Evolutionary conservation across 116 monocot species (phyloP).

Genomic region (Zostera marina): DNA sequence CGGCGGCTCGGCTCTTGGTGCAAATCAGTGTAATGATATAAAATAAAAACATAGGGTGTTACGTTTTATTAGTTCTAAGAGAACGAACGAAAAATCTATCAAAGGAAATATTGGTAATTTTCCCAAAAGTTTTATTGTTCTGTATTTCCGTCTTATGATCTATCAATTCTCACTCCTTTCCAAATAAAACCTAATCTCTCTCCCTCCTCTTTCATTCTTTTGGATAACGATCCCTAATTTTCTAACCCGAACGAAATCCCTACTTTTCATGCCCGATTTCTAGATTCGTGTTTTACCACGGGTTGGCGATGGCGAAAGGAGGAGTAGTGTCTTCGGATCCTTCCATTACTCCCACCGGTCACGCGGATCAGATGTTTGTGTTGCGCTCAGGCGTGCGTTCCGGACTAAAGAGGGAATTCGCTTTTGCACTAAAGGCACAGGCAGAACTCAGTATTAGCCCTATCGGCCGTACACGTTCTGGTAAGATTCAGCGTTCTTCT

Average conservation of each 20-base stretch:
- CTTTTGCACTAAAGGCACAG: constrained; percentile 65
- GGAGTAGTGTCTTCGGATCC: background rate
- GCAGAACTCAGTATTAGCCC: constrained; percentile 18
- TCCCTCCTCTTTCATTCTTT: background rate
- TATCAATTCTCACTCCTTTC: background rate
- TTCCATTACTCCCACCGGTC: background rate
- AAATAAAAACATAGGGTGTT: too few relatives aligned
- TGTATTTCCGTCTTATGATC: too few relatives aligned
- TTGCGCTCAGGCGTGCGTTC: constrained; percentile 52
- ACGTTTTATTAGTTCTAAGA: too few relatives aligned
- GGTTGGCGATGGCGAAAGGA: background rate
- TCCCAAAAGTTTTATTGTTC: too few relatives aligned
- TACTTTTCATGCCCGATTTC: background rate
- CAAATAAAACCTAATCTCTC: background rate
- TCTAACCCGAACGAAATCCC: background rate
- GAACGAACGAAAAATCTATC: too few relatives aligned
- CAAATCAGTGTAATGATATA: too few relatives aligned
- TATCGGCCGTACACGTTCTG: constrained; percentile 64
- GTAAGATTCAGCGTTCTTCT: constrained; percentile 9
- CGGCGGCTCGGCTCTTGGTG: too few relatives aligned
- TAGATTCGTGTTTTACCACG: background rate
- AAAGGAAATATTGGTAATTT: too few relatives aligned
- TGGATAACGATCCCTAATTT: constrained; percentile 2
- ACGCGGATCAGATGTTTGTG: constrained; percentile 13
- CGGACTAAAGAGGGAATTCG: constrained; percentile 89